phyloP scores from a whole-genome alignment of 2,329 filamentous ascomycete species.

The Ceratocystis diversiconidia region DNA sequence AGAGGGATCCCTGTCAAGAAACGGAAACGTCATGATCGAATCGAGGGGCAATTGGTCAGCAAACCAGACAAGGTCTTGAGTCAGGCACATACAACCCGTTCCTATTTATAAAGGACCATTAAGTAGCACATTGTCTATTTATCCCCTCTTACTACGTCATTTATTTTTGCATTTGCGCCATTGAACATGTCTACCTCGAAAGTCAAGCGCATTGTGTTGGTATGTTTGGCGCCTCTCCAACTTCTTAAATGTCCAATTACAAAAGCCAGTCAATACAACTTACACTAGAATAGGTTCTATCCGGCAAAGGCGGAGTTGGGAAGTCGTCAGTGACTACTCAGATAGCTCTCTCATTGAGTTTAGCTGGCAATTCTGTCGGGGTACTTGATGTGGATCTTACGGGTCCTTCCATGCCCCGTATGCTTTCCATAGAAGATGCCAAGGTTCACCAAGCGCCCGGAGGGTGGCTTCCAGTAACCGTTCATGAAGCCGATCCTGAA shows the following conservation, averaged over 20 bases:
- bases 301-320: conserved; percentile 93
- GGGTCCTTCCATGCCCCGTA: conserved; percentile 86
- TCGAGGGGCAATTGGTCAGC: conserved; percentile 7
- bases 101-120: not conserved
- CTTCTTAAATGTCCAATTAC: not conserved
- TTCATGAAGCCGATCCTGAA: conserved; percentile 48
- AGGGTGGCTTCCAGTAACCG: conserved; percentile 80
- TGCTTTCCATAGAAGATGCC: conserved; percentile 75
- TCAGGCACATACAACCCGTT: not conserved
- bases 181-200: conserved; percentile 27
- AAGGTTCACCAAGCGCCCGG: conserved; percentile 86
- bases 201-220: conserved; percentile 65
- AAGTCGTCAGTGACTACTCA: conserved; percentile 98
- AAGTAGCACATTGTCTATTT: not conserved
- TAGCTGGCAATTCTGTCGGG: conserved; percentile 76
- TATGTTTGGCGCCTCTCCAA: conserved; percentile 27
- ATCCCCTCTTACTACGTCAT: not conserved
- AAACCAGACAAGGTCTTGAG: conserved; percentile 1
- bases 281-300: conserved; percentile 48
- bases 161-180: not conserved
- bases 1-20: conserved; percentile 6
- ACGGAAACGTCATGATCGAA: not conserved
- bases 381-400: conserved; percentile 95
- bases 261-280: not conserved
- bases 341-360: conserved; percentile 74